Conservation (phyloP, 2,329 filamentous ascomycete genomes). For the Curvularia sp. region DNA sequence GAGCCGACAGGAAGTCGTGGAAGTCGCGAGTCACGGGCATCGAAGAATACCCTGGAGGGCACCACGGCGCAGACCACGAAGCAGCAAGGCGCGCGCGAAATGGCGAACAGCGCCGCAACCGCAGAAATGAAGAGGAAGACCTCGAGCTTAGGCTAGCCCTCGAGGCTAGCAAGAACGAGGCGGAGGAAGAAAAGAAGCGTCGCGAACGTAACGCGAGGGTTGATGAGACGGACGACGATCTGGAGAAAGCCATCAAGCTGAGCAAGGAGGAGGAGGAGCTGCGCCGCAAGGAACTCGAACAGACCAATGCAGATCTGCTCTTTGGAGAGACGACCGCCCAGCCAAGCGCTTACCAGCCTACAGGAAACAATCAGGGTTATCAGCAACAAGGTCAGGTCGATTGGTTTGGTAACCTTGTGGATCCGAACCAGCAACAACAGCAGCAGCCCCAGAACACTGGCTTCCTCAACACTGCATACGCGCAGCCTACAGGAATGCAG, state of each 20-base stretch:
- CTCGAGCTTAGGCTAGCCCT: constrained; percentile 88
- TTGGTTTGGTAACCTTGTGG: constrained; percentile 95
- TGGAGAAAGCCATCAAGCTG: constrained; percentile 92
- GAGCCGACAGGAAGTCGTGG: constrained; percentile 91
- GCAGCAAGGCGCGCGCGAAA: constrained; percentile 52
- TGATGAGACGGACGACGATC: constrained; percentile 75
- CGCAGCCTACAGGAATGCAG: constrained; percentile 78
- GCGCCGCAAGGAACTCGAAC: constrained; percentile 83
- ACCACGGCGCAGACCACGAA: constrained; percentile 43
- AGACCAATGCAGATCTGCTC: constrained; percentile 82
- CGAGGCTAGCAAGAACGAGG: constrained; percentile 93
- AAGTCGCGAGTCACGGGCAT: constrained; percentile 95
- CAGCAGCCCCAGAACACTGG: constrained; percentile 69
- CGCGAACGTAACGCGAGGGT: constrained; percentile 60
- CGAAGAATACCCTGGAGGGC: constrained; percentile 72
- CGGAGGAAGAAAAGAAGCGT: constrained; percentile 86
- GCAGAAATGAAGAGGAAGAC: constrained; percentile 78
- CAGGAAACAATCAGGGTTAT: constrained; percentile 95
- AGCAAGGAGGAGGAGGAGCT: constrained; percentile 94
- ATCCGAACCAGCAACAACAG: constrained; percentile 63
- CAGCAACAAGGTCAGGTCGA: constrained; percentile 96
- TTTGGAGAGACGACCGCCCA: constrained; percentile 80
- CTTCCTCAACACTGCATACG: constrained; percentile 71
- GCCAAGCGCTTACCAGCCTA: constrained; percentile 74
- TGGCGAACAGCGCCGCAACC: constrained; percentile 47